Base-by-base conservation (phyloP, 2,329 filamentous ascomycete genomes). In the Tolypocladium album region DNA sequence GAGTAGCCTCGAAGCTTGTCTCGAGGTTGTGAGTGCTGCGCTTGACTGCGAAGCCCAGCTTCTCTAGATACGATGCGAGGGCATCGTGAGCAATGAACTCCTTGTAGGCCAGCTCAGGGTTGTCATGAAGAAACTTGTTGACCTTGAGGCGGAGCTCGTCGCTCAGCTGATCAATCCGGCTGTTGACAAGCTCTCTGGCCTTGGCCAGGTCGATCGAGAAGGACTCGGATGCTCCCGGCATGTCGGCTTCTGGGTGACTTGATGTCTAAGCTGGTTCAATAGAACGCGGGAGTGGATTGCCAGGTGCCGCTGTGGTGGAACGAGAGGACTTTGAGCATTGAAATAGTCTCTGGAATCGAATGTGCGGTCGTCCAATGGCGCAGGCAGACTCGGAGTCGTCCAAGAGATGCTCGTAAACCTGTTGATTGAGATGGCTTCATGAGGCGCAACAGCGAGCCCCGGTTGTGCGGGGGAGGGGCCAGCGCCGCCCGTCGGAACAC, bases 91-190 rank as follows among this genome's bases (percentile, higher is more conserved):
- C 82, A 22, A 73, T 74, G 66, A 76, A 69, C 63, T 84, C 82
- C 58, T 82, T 67, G 65, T 78, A 84, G 2, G 74, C 76, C 0
- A 80, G 69, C 65, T 84, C 82, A 0, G 82, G 81, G 60, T 82
- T 73, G 13, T 66, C 62, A 61, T 77, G 74, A 40, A 78, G 69
- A 2, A 55, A 58, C 27, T 64, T 61, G 60, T 67, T 70, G 57
- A 66, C 61, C 20, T 62, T 47, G 39, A 61, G 27, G 59, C 57
- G 52, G 6, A 67, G 61, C 1, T 60, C 62, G 7, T 57, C 47
- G 58, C 58, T 62, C 7, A 68, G 58, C 7, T 64, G 61, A 40
- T 66, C 63, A 7, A 69, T 59, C 12, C 43, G 57, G 20, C 62
- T 39, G 56, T 64, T 66, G 43, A 67, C 58, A 36, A 69, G 64